Base-by-base conservation (phyloP, 1,139 yeast genomes). In the Debaryomyces psychrophilus region DNA sequence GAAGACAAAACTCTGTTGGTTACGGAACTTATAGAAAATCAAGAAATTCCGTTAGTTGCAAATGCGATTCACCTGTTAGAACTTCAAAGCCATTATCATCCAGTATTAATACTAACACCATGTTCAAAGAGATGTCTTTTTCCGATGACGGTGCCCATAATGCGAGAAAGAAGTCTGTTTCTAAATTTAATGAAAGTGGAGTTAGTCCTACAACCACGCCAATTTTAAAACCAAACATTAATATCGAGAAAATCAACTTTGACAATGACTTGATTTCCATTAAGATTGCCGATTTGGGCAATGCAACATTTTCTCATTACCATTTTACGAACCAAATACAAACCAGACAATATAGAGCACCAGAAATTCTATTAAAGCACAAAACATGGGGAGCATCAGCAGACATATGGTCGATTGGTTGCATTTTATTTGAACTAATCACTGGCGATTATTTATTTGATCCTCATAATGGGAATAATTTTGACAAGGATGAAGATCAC, bases 371-470 rank as follows among this genome's bases (percentile, higher is more conserved):
- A 22, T 71, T 80, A 44, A 66, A 84, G 41, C 87, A 90, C 40
- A 76, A 82, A 14, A 62, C 74, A 15, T 89, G 96, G 96, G 96
- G 96, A 9, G 87, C 90, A 37, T 81, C 87, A 42, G 82, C 90
- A 1, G 96, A 89, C 62, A 71, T 87, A 40, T 89, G 96, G 96
- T 84, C 92, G 31, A 71, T 83, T 61, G 95, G 92, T 0, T 89
- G 96, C 67, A 73, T 90, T 57, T 70, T 85, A 5, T 89, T 89
- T 62, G 96, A 89, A 66, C 73, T 89, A 34, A 67, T 89, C 44
- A 88, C 96, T 3, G 95, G 95, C 4, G 96, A 90, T 64, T 89
- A 85, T 58, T 66, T 89, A 44, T 90, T 89, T 65, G 95, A 88
- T 61, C 96, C 96, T 8, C 86, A 82, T 47, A 78, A 77, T 45